A percentile compares a stretch with the other conserved stretches of the same genome.
These are phyloP conservation scores for Zasmidium cellare DNA, from an alignment of 2,329 filamentous ascomycete genomes.

Conservation along the genomic window DNA sequence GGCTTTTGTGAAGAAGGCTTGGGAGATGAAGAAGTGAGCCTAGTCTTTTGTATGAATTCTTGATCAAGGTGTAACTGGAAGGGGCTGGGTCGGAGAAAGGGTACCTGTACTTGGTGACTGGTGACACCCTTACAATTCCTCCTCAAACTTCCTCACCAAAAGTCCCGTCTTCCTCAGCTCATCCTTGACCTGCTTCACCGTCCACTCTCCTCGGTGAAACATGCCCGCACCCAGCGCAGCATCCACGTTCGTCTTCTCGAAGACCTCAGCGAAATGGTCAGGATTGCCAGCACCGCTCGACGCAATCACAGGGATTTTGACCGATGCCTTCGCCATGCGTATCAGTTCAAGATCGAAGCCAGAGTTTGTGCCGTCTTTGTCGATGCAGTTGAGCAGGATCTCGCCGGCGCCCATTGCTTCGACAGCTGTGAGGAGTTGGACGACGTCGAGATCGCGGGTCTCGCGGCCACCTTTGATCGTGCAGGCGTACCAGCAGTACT, in stretches of 20 bases:
- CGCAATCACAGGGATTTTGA: slow-evolving; percentile 92
- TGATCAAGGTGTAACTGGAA: too few relatives aligned
- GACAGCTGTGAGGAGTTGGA: slow-evolving; percentile 82
- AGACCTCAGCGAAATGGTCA: slow-evolving; percentile 86
- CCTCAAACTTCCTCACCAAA: slow-evolving; percentile 77
- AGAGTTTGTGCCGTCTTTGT: slow-evolving; percentile 90
- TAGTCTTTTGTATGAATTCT: too few relatives aligned
- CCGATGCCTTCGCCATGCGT: slow-evolving; percentile 77
- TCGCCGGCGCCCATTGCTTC: slow-evolving; percentile 96
- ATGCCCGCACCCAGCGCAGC: slow-evolving; percentile 94
- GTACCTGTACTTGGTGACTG: too few relatives aligned
- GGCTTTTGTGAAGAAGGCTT: slow-evolving; percentile 34
- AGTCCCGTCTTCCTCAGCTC: slow-evolving; percentile 70
- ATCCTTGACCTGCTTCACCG: slow-evolving; percentile 90
- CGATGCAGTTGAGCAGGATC: slow-evolving; percentile 95
- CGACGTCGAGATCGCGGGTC: slow-evolving; percentile 88
- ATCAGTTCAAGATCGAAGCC: slow-evolving; percentile 95
- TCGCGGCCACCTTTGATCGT: slow-evolving; percentile 95
- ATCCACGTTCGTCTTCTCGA: slow-evolving; percentile 80
- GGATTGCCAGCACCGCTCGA: slow-evolving; percentile 89
- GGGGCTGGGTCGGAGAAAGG: too few relatives aligned
- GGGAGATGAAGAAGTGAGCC: slow-evolving; percentile 16
- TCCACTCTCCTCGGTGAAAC: slow-evolving; percentile 96
- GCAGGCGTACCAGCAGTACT: slow-evolving; percentile 94
- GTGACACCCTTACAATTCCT: slow-evolving; percentile 44